Base-by-base conservation (phyloP, 176 grass and related monocot genomes). In the Oryza glumipatula region DNA sequence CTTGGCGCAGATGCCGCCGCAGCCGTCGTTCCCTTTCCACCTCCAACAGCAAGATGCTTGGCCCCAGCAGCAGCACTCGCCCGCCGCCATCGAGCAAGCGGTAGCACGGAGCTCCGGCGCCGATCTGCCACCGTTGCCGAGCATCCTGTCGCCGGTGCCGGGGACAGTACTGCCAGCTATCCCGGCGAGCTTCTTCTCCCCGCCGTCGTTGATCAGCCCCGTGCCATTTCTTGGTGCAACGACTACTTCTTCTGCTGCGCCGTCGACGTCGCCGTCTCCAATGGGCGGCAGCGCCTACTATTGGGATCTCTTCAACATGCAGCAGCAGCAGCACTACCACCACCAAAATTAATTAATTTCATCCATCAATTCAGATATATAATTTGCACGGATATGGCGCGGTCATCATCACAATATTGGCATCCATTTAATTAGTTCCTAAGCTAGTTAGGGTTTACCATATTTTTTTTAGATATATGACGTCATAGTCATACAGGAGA, bases 231-330 rank as follows among this genome's bases (percentile, higher is more conserved):
- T 2, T 30, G 67, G 69, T 65, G 68, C 80, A 51, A 38, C 22
- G 77, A 35, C 48, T 68, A 24, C 65, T 51, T 15, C 44, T 35
- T 5, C 36, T 6, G 81, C 28, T 52, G 82, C 82, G 75, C 69
- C 75, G 9, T 46, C 68, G 56, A 70, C 76, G 26, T 46, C 68
- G 56, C 76, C 76, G 26, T 74, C 80, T 56, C 76, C 87, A 14
- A 45, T 65, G 5, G 56, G 11, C 11, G 60, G 3, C 11, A 41
- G 11, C 11, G 60, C 4, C 15, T 14, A 30, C 8, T 86, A 90
- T 3, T 90, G 83, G 88, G 83, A 82, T 86, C 79, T 74, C 84
- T 86, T 86, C 88, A 74, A 67, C 88, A 77, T 26, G 21, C 52
- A 58, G 7, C 17, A 21, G 21, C 12, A 58, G 52, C 52, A 58